Percentiles rank a stretch among this genome's conserved stretches.
phyloP scores from a whole-genome alignment of 148 eudicot species.

The Hydrangea macrophylla region DNA sequence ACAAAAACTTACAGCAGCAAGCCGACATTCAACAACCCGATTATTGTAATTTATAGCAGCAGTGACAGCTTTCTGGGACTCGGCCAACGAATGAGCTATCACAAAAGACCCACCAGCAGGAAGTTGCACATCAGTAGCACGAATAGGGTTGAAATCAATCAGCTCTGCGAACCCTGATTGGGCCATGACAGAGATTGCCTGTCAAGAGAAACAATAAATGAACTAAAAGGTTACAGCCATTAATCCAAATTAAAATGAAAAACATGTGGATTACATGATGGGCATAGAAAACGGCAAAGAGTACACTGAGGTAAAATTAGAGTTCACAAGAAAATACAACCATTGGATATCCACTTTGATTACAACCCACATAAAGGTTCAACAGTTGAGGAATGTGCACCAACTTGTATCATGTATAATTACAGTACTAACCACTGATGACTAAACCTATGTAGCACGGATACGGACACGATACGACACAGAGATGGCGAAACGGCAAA shows the following conservation, averaged over 20 bases:
- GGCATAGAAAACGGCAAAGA: neutral
- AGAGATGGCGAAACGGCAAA: too few species aligned
- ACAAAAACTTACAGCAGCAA: slow-evolving; percentile 74
- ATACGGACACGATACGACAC: too few species aligned
- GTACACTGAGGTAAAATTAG: neutral
- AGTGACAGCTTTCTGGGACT: slow-evolving; percentile 95
- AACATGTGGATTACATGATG: neutral
- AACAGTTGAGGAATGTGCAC: neutral
- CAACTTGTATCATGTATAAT: too few species aligned
- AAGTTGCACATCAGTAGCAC: slow-evolving; percentile 96
- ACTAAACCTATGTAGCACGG: too few species aligned
- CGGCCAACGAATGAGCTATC: slow-evolving; percentile 93
- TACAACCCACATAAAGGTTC: neutral
- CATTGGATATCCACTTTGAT: neutral
- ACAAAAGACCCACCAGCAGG: slow-evolving; percentile 91
- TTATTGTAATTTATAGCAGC: slow-evolving; percentile 98
- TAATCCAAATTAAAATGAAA: neutral
- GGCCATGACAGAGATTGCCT: slow-evolving; percentile 99
- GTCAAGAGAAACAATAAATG: slow-evolving; percentile 14
- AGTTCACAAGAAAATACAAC: neutral
- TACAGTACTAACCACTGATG: too few species aligned
- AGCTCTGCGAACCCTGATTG: slow-evolving; percentile 81
- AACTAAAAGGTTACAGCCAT: slow-evolving; percentile 1
- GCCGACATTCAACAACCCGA: slow-evolving; percentile 94
- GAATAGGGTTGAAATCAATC: slow-evolving; percentile 91